These are phyloP conservation scores for Multifurca ochricompacta DNA, from an alignment of 768 basidiomycete genomes.

Conservation along the genomic window DNA sequence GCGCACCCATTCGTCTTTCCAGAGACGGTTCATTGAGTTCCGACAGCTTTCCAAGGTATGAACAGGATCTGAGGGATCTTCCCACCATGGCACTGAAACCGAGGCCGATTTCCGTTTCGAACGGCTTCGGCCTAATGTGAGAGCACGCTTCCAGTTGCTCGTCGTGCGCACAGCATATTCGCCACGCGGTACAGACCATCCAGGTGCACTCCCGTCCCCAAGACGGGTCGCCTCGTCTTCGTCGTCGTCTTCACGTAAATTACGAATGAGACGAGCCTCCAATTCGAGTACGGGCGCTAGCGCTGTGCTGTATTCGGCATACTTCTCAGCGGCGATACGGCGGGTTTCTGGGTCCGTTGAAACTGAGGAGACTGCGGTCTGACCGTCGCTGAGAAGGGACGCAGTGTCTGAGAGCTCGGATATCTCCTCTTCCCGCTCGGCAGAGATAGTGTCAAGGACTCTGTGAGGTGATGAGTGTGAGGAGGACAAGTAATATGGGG, in stretches of 20 bases:
- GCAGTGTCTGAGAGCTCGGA: conserved; percentile 43
- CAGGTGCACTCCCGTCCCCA: conserved; percentile 27
- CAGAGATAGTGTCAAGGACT: conserved; percentile 66
- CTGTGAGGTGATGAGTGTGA: conserved; percentile 29
- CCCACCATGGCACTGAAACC: conserved; percentile 78
- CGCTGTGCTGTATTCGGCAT: conserved; percentile 51
- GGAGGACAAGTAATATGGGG: conserved; percentile 1
- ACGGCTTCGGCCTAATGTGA: conserved; percentile 37
- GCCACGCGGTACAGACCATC: conserved; percentile 30
- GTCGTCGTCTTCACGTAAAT: conserved; percentile 63
- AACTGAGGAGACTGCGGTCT: conserved; percentile 27
- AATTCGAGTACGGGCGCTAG: conserved; percentile 64
- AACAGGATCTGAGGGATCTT: conserved; percentile 76
- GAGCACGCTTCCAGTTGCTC: conserved; percentile 61
- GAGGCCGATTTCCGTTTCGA: conserved; percentile 45
- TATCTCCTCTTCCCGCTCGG: conserved; percentile 50
- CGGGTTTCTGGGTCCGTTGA: conserved; percentile 38
- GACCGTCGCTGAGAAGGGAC: conserved; percentile 44
- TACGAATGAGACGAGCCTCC: conserved; percentile 59
- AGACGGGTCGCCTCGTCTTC: conserved; percentile 59
- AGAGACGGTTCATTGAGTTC: conserved; percentile 62
- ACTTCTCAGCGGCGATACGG: conserved; percentile 24
- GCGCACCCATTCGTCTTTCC: conserved; percentile 65
- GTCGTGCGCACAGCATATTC: conserved; percentile 58
- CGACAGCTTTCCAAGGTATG: conserved; percentile 60